Conservation (phyloP, 805 yeast species). For the Clavispora asparagi region DNA sequence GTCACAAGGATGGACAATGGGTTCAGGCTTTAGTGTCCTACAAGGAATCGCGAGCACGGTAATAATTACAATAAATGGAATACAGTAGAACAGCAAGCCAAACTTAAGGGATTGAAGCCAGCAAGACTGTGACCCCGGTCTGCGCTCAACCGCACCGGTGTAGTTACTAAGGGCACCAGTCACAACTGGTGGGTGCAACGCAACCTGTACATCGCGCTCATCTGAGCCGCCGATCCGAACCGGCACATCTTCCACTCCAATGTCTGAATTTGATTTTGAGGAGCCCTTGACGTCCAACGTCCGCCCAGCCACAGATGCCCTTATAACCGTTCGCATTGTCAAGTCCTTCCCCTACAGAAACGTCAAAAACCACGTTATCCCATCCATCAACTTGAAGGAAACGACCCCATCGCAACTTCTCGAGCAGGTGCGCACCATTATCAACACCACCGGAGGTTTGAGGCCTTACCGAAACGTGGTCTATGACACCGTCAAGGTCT, state of each 20-base stretch:
- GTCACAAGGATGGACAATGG: conserved; percentile 21
- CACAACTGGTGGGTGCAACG: background rate
- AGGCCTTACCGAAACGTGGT: conserved; percentile 78
- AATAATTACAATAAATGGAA: too few relatives aligned
- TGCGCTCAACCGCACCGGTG: too few relatives aligned
- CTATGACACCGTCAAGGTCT: conserved; percentile 75
- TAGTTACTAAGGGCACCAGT: too few relatives aligned
- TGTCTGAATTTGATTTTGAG: background rate
- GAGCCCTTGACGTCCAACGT: conserved; percentile 72
- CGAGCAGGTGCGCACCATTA: conserved; percentile 41
- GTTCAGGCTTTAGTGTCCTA: conserved; percentile 12
- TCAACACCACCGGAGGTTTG: conserved; percentile 57
- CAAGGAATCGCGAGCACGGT: too few relatives aligned
- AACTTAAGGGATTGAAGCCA: too few relatives aligned
- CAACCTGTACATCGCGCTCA: background rate
- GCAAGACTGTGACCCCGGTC: too few relatives aligned
- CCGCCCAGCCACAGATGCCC: conserved; percentile 67
- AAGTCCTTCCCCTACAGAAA: conserved; percentile 91
- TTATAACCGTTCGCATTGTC: conserved; percentile 78
- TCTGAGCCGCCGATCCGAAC: background rate
- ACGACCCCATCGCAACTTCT: conserved; percentile 65
- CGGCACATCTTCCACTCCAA: background rate
- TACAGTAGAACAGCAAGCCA: too few relatives aligned
- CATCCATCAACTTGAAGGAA: conserved; percentile 61
- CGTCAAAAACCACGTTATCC: conserved; percentile 68